Conservation (phyloP, 306 rosid genomes). For the Betula pendula region DNA sequence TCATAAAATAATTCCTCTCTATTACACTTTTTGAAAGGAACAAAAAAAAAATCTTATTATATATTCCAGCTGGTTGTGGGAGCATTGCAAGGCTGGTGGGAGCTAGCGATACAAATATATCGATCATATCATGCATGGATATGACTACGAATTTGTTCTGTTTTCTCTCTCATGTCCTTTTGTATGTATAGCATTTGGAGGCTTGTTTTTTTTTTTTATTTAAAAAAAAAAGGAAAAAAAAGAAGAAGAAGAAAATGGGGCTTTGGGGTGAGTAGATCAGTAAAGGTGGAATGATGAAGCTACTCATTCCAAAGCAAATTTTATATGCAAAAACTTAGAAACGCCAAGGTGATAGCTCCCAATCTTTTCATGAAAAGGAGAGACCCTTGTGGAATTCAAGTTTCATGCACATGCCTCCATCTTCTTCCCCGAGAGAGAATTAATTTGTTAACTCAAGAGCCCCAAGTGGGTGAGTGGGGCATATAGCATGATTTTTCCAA, state of each 20-base stretch:
- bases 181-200: constrained; percentile 45
- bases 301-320: constrained; percentile 35
- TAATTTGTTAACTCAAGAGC: constrained; percentile 28
- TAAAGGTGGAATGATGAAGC: constrained; percentile 44
- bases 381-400: constrained; percentile 55
- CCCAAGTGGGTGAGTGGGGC: constrained; percentile 47
- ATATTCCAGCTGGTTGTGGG: constrained; percentile 67
- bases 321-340: constrained; percentile 34
- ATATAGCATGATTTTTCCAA: constrained; percentile 41
- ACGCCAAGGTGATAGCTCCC: constrained; percentile 57
- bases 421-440: constrained; percentile 43
- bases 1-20: no score
- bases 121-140: constrained; percentile 53
- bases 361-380: constrained; percentile 69
- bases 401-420: constrained; percentile 68
- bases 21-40: no score
- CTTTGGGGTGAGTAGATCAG: constrained; percentile 13
- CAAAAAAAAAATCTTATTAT: not conserved
- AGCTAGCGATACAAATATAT: constrained; percentile 30
- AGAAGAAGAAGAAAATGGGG: not conserved
- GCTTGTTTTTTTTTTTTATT: not conserved
- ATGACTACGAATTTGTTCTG: constrained; percentile 5
- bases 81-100: constrained; percentile 68
- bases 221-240: no score
- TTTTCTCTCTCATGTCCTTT: constrained; percentile 15